Conservation (phyloP, 441 rosid species). For the Syzygium malaccense region DNA sequence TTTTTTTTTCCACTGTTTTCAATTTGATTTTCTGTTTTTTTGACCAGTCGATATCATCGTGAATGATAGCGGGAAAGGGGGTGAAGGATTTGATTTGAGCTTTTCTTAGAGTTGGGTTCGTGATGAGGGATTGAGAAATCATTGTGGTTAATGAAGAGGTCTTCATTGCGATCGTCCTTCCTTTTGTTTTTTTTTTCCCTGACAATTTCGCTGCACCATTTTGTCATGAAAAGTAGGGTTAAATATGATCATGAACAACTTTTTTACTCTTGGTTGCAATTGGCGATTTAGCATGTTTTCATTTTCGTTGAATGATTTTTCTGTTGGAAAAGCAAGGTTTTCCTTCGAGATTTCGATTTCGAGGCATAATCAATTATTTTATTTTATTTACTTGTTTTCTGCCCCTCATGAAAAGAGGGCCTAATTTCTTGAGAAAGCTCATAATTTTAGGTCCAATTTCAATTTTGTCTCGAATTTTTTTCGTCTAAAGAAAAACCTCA, state of each 20-base stretch:
- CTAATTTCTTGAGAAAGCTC: not conserved
- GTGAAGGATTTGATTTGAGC: not conserved
- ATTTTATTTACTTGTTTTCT: not conserved
- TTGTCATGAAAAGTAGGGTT: not conserved
- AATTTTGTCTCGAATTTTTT: not conserved
- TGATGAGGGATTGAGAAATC: not conserved
- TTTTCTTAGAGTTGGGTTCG: not conserved
- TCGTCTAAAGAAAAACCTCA: too few relatives aligned
- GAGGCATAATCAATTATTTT: not conserved
- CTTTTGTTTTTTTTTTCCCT: not conserved
- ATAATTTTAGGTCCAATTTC: accelerated
- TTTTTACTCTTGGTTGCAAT: not conserved
- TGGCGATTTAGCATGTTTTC: not conserved
- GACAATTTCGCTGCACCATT: not conserved
- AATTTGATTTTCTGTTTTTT: not conserved
- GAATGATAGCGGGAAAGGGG: not conserved
- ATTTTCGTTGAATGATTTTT: not conserved
- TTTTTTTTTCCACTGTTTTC: not conserved
- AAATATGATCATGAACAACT: not conserved
- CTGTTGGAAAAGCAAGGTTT: not conserved
- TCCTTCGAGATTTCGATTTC: not conserved
- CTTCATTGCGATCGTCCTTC: not conserved
- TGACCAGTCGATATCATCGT: not conserved
- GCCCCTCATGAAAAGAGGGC: not conserved
- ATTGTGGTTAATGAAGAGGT: not conserved